phyloP scores from a whole-genome alignment of 192 early-diverging fungal genomes.

The Linnemannia hyalina region DNA sequence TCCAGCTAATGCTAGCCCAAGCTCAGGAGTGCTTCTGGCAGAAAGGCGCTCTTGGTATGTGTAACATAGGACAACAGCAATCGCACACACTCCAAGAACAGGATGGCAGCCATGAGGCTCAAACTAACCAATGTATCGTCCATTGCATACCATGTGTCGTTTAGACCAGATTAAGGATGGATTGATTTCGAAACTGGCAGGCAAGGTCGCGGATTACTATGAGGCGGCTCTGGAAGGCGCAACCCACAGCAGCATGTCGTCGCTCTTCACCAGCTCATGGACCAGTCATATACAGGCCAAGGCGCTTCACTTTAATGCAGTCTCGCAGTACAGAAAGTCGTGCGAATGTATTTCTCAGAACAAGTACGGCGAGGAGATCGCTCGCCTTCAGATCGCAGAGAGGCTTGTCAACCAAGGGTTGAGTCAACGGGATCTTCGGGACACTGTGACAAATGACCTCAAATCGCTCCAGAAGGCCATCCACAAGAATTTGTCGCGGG shows the following conservation, averaged over 20 bases:
- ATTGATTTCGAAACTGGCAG: constrained; percentile 82
- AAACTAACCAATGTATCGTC: neutral
- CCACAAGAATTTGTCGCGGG: constrained; percentile 64
- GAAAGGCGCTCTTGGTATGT: constrained; percentile 75
- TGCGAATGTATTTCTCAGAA: constrained; percentile 77
- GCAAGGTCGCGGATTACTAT: constrained; percentile 80
- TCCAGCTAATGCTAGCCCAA: constrained; percentile 90
- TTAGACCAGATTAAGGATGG: constrained; percentile 85
- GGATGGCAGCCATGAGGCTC: neutral
- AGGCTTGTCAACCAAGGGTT: constrained; percentile 59
- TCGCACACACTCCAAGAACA: neutral
- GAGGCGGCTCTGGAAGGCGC: constrained; percentile 76
- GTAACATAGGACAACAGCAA: neutral
- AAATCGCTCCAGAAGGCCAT: constrained; percentile 65
- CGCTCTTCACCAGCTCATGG: constrained; percentile 73
- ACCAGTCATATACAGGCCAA: constrained; percentile 81
- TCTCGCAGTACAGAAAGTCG: constrained; percentile 84
- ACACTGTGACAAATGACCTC: constrained; percentile 56
- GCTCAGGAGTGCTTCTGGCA: constrained; percentile 96
- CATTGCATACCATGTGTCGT: neutral
- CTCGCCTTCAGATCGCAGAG: constrained; percentile 73
- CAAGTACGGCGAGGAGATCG: constrained; percentile 91
- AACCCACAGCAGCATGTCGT: constrained; percentile 60
- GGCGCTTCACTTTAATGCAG: constrained; percentile 78
- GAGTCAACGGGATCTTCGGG: constrained; percentile 56